phyloP scores from a whole-genome alignment of 106 monocot species.

The Phalaenopsis equestris region DNA sequence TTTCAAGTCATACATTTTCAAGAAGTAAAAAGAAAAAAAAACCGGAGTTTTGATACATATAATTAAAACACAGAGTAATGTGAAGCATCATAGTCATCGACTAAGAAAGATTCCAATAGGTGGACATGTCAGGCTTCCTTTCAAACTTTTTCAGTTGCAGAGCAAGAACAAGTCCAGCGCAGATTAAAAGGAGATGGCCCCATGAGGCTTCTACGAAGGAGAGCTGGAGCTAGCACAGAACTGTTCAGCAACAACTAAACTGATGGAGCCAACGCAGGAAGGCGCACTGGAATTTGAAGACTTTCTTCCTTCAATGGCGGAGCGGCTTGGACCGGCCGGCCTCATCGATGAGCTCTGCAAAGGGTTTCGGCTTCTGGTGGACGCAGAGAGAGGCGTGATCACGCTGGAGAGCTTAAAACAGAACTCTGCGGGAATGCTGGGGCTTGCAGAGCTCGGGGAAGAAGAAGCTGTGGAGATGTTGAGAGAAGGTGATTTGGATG shows the following conservation, averaged over 20 bases:
- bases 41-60: neutral
- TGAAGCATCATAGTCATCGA: neutral
- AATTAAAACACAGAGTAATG: neutral
- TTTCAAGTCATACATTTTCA: neutral
- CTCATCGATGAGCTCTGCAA: conserved; percentile 15
- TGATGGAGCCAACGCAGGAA: neutral
- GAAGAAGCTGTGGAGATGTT: conserved; percentile 13
- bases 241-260: no score
- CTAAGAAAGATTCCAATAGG: conserved; percentile 1
- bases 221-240: neutral
- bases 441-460: conserved; percentile 4
- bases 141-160: neutral
- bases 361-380: conserved; percentile 13
- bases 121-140: neutral
- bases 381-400: conserved; percentile 9
- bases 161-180: neutral
- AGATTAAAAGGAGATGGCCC: neutral
- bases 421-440: conserved; percentile 7
- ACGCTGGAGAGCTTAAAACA: conserved; percentile 13
- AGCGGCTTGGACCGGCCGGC: conserved; percentile 3
- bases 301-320: conserved; percentile 15
- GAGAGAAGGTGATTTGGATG: conserved; percentile 18
- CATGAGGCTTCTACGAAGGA: neutral
- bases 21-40: neutral
- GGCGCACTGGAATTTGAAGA: conserved; percentile 2